Conservation (phyloP, 2,329 filamentous ascomycete genomes). For the Chaetomiaceae sp. region DNA sequence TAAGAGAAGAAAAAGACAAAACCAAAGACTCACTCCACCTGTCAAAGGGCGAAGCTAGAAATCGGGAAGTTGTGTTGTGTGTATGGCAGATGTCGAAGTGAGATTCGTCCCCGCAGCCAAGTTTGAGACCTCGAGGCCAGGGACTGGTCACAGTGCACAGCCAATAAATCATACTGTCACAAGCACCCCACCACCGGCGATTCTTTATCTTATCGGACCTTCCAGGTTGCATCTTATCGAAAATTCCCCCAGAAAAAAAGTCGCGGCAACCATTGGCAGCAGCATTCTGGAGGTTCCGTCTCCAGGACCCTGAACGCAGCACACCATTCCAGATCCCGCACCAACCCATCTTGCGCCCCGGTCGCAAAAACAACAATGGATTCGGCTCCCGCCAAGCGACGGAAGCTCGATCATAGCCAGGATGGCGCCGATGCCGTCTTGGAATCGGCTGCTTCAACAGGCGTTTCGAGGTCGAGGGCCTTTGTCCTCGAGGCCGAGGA, state of each 20-base stretch:
- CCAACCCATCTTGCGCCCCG: neutral
- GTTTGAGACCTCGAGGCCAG: too few relatives aligned
- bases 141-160: too few relatives aligned
- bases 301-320: neutral
- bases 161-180: too few relatives aligned
- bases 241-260: conserved; percentile 17
- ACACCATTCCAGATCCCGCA: neutral
- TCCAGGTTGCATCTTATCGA: conserved; percentile 15
- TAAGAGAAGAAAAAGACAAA: too few relatives aligned
- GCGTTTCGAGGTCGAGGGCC: conserved; percentile 40
- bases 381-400: conserved; percentile 30
- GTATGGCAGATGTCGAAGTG: too few relatives aligned
- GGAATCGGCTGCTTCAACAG: conserved; percentile 29
- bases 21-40: too few relatives aligned
- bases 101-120: too few relatives aligned
- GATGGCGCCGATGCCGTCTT: conserved; percentile 21
- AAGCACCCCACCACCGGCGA: too few relatives aligned
- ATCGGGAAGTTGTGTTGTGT: too few relatives aligned
- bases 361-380: conserved; percentile 31
- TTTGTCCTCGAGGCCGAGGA: conserved; percentile 58
- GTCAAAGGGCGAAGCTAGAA: too few relatives aligned
- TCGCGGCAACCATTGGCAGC: conserved; percentile 3
- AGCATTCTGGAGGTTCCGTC: too few relatives aligned
- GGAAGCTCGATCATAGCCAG: conserved; percentile 31
- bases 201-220: conserved; percentile 20